These are phyloP conservation scores for Pichia sp. DNA, from an alignment of 1,139 yeast species.

Conservation along the genomic window DNA sequence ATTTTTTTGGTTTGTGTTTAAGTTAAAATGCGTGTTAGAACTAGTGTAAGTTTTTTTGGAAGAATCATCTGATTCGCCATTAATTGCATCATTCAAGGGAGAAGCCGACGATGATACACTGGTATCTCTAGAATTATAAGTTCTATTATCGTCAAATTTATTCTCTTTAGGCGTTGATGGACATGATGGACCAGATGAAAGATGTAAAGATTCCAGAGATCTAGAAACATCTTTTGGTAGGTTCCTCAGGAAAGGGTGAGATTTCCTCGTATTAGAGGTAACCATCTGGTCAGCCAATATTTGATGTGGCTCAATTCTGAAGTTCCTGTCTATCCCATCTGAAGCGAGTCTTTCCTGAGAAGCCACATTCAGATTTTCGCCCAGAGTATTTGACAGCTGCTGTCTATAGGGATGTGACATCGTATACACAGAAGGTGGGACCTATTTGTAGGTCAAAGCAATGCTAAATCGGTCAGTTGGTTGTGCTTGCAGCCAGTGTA, in stretches of 20 bases:
- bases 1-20: no score
- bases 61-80: no score
- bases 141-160: neutral
- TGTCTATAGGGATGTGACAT: constrained; percentile 15
- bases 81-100: no score
- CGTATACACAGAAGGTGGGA: no score
- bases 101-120: no score
- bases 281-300: constrained; percentile 8
- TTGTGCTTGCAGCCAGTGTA: no score
- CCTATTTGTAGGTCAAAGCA: no score
- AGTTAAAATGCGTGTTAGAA: no score
- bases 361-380: neutral
- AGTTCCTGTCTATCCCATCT: neutral
- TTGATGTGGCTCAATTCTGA: constrained; percentile 11
- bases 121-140: neutral
- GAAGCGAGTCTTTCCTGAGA: neutral
- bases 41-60: no score
- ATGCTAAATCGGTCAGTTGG: no score
- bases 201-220: constrained; percentile 13
- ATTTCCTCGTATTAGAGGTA: constrained; percentile 2
- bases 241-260: constrained; percentile 16
- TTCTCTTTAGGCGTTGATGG: neutral
- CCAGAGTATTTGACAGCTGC: constrained; percentile 4
- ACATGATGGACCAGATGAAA: constrained; percentile 1
- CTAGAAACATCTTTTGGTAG: constrained; percentile 13